Percentiles rank a stretch among this genome's conserved stretches.
Evolutionary conservation across 257 asterid genomes (phyloP).

Genomic region (Ilex aquifolium): DNA sequence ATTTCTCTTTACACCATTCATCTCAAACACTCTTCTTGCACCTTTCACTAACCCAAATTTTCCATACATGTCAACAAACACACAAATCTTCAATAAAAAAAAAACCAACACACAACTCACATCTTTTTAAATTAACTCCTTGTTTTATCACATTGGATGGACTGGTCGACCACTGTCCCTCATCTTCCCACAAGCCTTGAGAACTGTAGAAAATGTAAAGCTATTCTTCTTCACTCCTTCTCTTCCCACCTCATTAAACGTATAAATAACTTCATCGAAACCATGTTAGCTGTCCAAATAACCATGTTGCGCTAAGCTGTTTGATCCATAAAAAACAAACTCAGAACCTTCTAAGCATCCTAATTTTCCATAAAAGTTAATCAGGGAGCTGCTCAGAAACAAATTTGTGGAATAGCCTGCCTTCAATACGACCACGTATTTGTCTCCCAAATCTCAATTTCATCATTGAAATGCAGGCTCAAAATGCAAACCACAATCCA

Average conservation of each 20-base stretch:
- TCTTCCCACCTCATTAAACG: constrained; percentile 63
- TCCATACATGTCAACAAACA: constrained; percentile 58
- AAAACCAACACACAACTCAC: constrained; percentile 37
- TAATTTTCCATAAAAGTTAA: constrained; percentile 58
- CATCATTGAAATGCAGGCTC: constrained; percentile 37
- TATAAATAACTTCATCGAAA: constrained; percentile 31
- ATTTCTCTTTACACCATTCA: constrained; percentile 21
- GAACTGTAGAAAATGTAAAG: constrained; percentile 49
- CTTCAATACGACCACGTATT: constrained; percentile 55
- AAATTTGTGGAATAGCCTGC: constrained; percentile 38
- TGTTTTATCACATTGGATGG: constrained; percentile 49
- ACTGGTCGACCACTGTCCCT: constrained; percentile 58
- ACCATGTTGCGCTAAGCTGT: constrained; percentile 29
- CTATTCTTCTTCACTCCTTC: constrained; percentile 54
- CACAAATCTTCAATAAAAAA: neutral
- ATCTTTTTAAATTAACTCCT: constrained; percentile 54
- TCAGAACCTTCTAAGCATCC: constrained; percentile 39
- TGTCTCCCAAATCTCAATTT: constrained; percentile 59
- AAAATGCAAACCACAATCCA: constrained; percentile 60
- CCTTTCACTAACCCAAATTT: constrained; percentile 40
- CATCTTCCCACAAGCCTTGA: constrained; percentile 62
- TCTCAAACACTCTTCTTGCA: constrained; percentile 7
- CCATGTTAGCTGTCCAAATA: constrained; percentile 62
- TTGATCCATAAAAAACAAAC: constrained; percentile 30
- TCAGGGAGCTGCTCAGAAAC: constrained; percentile 55